Conservation (phyloP, 495 filamentous ascomycete species). For the Aspergillus bertholletiae region DNA sequence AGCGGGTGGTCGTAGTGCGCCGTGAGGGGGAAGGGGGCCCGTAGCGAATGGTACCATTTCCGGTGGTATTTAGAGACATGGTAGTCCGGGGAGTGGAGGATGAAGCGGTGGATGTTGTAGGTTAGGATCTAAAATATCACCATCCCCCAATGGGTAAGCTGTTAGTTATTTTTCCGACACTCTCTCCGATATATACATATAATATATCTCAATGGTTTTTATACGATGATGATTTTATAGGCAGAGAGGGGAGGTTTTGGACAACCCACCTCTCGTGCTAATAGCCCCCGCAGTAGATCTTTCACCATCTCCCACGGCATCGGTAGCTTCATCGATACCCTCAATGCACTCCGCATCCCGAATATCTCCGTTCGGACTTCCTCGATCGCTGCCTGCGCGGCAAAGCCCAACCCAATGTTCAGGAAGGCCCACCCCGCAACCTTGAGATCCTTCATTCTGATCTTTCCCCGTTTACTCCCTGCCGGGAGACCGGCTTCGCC, state of each 20-base stretch:
- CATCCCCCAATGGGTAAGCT: background rate
- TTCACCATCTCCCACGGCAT: slow-evolving; percentile 59
- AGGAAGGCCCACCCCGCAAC: slow-evolving; percentile 54
- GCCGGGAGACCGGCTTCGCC: slow-evolving; percentile 61
- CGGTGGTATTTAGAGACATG: slow-evolving; percentile 46
- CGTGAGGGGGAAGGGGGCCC: slow-evolving; percentile 60
- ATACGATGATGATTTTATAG: background rate
- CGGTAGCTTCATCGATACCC: slow-evolving; percentile 54
- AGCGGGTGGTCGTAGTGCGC: slow-evolving; percentile 80
- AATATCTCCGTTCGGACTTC: slow-evolving; percentile 48
- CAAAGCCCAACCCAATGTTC: slow-evolving; percentile 61
- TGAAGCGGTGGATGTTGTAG: slow-evolving; percentile 71
- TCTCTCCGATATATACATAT: background rate
- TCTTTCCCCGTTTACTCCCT: slow-evolving; percentile 41
- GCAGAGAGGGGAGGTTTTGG: background rate
- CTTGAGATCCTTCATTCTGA: slow-evolving; percentile 31
- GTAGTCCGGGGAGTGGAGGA: slow-evolving; percentile 52
- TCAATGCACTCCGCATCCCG: slow-evolving; percentile 50
- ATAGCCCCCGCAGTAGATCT: slow-evolving; percentile 47
- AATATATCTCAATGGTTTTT: no score
- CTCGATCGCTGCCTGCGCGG: slow-evolving; percentile 56
- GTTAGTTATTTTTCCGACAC: background rate
- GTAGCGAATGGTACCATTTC: slow-evolving; percentile 61
- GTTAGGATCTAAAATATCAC: slow-evolving; percentile 39
- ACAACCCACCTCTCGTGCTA: slow-evolving; percentile 51